A percentile compares a stretch with the other conserved stretches of the same genome.
Evolutionary conservation across 257 asterid species (phyloP).

Genomic region (Solanum ossicruentum): DNA sequence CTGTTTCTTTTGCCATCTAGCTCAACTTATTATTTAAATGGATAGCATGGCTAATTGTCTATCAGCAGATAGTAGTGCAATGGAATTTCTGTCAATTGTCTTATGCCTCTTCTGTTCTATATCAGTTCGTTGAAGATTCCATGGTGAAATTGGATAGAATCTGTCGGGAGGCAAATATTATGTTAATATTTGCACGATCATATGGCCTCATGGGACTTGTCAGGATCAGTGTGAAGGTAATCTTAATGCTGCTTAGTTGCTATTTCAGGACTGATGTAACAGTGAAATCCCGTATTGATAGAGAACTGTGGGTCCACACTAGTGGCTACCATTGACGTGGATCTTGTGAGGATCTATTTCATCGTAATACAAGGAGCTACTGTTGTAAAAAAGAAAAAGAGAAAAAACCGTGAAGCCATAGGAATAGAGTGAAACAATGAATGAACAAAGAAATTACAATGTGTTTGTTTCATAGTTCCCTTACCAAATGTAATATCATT

Average conservation of each 20-base stretch:
- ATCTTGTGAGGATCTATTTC: not conserved
- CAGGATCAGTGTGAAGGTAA: slow-evolving; percentile 87
- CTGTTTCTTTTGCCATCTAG: not conserved
- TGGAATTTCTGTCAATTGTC: not conserved
- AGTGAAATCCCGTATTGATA: not conserved
- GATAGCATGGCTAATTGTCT: not conserved
- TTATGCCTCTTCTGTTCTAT: slow-evolving; percentile 1
- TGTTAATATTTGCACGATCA: slow-evolving; percentile 80
- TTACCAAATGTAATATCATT: not conserved
- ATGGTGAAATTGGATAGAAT: slow-evolving; percentile 88
- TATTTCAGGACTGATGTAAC: not conserved
- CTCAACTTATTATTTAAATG: not conserved
- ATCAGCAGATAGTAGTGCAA: not conserved
- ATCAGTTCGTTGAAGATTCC: slow-evolving; percentile 72
- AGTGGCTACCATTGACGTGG: not conserved
- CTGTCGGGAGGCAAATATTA: slow-evolving; percentile 76
- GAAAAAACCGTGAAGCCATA: not conserved
- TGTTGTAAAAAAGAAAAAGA: not conserved
- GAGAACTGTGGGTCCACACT: not conserved
- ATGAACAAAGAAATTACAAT: not conserved
- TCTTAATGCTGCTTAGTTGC: not conserved
- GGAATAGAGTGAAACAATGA: not conserved
- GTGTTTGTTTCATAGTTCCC: not conserved
- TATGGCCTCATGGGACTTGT: slow-evolving; percentile 91
- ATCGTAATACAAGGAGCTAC: not conserved